Conservation (phyloP, 1,284 basidiomycete species). For the Sphaerobolus stellatus region DNA sequence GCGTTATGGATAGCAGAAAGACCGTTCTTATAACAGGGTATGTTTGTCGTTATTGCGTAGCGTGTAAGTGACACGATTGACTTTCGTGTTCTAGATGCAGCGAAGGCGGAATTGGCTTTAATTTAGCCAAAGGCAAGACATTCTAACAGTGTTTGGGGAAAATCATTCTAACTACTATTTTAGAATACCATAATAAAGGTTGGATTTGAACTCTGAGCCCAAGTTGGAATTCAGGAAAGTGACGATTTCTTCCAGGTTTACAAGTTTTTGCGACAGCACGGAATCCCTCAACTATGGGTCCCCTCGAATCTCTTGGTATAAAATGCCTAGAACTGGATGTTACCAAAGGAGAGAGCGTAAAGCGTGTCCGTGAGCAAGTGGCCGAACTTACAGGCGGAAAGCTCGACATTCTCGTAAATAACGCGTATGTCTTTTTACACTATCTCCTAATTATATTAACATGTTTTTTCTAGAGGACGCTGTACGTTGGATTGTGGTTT, state of each 20-base stretch:
- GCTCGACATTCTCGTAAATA: conserved; percentile 13
- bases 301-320: conserved; percentile 4
- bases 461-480: not conserved
- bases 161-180: not conserved
- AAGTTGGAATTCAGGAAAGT: not conserved
- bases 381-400: not conserved
- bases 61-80: not conserved
- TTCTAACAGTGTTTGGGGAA: not conserved
- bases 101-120: conserved; percentile 12
- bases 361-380: conserved; percentile 2
- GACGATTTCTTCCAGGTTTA: conserved; percentile 2
- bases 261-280: conserved; percentile 13
- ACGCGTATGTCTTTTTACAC: conserved; percentile 6
- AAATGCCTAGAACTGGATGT: conserved; percentile 13
- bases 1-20: not conserved
- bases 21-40: conserved; percentile 9
- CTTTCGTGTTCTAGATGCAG: conserved; percentile 8
- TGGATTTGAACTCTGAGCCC: not conserved
- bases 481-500: not conserved
- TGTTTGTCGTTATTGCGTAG: not conserved
- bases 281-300: conserved; percentile 7
- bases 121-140: conserved; percentile 9
- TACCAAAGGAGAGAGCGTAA: conserved; percentile 6
- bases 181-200: conserved; percentile 12
- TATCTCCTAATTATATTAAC: not conserved